Evolutionary conservation across 352 stramenopile genomes (phyloP).

Genomic region (Elongisporangium senticosum): DNA sequence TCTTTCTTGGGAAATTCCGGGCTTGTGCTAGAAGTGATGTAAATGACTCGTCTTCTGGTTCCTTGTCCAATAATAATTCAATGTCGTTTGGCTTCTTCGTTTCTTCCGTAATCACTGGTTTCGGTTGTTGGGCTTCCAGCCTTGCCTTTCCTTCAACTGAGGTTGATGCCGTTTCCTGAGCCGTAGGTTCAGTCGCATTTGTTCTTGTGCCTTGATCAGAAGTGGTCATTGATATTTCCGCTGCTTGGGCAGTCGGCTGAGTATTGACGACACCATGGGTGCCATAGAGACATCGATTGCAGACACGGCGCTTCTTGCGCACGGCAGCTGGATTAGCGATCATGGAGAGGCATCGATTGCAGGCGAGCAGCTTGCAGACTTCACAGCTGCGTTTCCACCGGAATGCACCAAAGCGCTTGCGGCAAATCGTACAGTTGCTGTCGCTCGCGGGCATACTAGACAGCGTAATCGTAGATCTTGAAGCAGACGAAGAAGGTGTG

Average conservation of each 20-base stretch:
- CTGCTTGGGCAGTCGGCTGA: neutral
- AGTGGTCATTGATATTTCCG: neutral
- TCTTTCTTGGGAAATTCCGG: neutral
- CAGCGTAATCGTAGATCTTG: neutral
- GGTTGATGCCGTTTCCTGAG: neutral
- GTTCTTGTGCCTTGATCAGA: neutral
- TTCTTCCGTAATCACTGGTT: neutral
- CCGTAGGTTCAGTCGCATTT: neutral
- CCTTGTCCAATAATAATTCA: neutral
- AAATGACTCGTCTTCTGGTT: neutral
- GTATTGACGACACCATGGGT: constrained; percentile 1
- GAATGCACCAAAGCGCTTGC: constrained; percentile 65
- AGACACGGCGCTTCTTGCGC: constrained; percentile 65
- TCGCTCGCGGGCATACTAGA: constrained; percentile 13
- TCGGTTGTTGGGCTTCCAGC: neutral
- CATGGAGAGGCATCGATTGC: constrained; percentile 56
- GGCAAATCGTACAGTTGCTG: constrained; percentile 43
- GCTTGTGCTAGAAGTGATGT: neutral
- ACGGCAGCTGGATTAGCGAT: constrained; percentile 44
- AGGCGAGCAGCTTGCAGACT: constrained; percentile 47
- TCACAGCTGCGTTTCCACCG: constrained; percentile 71
- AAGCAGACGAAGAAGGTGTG: neutral
- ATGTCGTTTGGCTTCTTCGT: neutral
- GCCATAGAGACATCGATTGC: constrained; percentile 55
- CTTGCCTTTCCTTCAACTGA: neutral